A percentile compares a stretch with the other conserved stretches of the same genome.
phyloP scores from a whole-genome alignment of 345 rosid genomes.

The Anacardium occidentale region DNA sequence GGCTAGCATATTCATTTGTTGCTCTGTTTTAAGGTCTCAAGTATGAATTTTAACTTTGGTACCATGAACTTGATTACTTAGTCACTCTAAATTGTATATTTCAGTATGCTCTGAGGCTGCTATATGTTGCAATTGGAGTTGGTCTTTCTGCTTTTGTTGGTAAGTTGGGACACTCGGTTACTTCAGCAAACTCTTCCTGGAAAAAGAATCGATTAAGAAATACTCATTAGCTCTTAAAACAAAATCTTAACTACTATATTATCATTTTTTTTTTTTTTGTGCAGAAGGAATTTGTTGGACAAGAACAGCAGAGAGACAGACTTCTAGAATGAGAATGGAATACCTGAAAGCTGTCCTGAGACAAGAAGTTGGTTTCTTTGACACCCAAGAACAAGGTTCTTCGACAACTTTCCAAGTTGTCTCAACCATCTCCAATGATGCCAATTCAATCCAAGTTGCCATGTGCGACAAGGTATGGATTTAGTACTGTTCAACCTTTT shows the following conservation, averaged over 20 bases:
- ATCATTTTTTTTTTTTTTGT: background rate
- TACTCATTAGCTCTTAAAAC: background rate
- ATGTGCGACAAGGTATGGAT: slow-evolving; percentile 56
- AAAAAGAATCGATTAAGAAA: background rate
- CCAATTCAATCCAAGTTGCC: slow-evolving; percentile 66
- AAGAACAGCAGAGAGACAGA: slow-evolving; percentile 69
- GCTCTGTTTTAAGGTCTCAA: background rate
- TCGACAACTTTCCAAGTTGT: slow-evolving; percentile 62
- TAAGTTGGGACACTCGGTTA: slow-evolving; percentile 26
- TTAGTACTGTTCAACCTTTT: background rate
- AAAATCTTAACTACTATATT: background rate
- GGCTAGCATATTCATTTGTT: background rate
- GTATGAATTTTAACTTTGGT: no score
- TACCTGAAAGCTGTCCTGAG: slow-evolving; percentile 66
- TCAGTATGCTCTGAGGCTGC: slow-evolving; percentile 56
- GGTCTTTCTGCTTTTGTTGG: slow-evolving; percentile 64
- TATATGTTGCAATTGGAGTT: slow-evolving; percentile 58
- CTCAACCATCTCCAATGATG: slow-evolving; percentile 56
- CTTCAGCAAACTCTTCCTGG: background rate
- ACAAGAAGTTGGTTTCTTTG: slow-evolving; percentile 67
- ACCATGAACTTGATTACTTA: background rate
- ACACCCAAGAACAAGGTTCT: slow-evolving; percentile 59
- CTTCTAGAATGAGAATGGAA: slow-evolving; percentile 54
- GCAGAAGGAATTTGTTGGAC: slow-evolving; percentile 79
- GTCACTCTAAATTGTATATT: slow-evolving; percentile 16